These are phyloP conservation scores for Pleurotus salmoneostramineus DNA, from an alignment of 768 basidiomycete genomes.

Conservation along the genomic window DNA sequence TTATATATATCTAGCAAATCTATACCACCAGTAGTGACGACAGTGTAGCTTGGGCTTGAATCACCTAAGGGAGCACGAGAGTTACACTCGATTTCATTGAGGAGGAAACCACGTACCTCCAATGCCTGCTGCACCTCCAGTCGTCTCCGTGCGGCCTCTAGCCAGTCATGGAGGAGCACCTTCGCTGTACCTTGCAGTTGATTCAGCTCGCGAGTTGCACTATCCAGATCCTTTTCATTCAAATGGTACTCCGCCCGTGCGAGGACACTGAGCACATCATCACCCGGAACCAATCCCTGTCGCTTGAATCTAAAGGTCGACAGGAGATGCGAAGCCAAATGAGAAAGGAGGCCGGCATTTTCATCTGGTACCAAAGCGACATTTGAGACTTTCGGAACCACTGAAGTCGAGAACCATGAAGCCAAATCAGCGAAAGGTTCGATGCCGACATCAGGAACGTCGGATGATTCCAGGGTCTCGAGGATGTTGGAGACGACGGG, in stretches of 20 bases:
- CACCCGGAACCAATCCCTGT: constrained; percentile 73
- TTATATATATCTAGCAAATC: constrained; percentile 19
- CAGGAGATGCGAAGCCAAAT: constrained; percentile 76
- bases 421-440: constrained; percentile 88
- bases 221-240: constrained; percentile 90
- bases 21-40: constrained; percentile 76
- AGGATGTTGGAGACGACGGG: constrained; percentile 61
- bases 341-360: constrained; percentile 84
- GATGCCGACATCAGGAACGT: constrained; percentile 75
- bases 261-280: constrained; percentile 83
- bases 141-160: constrained; percentile 81
- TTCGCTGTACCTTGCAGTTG: constrained; percentile 82
- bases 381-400: constrained; percentile 77
- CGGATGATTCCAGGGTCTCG: constrained; percentile 64
- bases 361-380: constrained; percentile 94
- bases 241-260: constrained; percentile 87
- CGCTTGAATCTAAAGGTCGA: constrained; percentile 77
- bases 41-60: constrained; percentile 81
- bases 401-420: constrained; percentile 84
- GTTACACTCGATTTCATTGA: constrained; percentile 4
- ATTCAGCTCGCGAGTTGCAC: constrained; percentile 87
- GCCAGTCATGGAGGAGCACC: constrained; percentile 78
- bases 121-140: constrained; percentile 91
- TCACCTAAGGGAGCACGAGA: constrained; percentile 45
- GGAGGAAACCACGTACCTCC: constrained; percentile 47